These are phyloP conservation scores for Austropuccinia psidii DNA, from an alignment of 1,284 basidiomycete species.

Conservation along the genomic window DNA sequence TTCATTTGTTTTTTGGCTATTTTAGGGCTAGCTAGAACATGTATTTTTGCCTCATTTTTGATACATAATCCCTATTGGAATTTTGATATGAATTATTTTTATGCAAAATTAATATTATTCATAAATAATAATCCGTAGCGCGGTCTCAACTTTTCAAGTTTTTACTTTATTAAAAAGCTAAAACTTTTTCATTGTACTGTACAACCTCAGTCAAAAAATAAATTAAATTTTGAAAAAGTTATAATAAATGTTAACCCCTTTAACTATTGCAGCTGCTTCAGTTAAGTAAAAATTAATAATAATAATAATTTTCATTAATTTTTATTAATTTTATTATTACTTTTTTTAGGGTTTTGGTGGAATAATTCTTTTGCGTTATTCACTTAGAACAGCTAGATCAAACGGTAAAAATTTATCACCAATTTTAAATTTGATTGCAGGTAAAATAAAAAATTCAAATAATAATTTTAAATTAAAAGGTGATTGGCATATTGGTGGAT, in stretches of 20 bases:
- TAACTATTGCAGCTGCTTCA: conserved; percentile 33
- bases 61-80: no score
- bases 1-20: no score
- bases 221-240: no score
- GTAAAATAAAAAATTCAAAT: conserved; percentile 6
- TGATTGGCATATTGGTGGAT: conserved; percentile 27
- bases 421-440: conserved; percentile 28
- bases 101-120: no score
- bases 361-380: conserved; percentile 27
- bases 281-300: conserved; percentile 2
- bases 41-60: no score
- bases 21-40: no score
- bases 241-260: conserved; percentile 36
- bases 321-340: not conserved
- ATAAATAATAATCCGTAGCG: no score
- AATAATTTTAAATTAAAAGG: conserved; percentile 17
- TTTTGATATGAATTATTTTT: no score
- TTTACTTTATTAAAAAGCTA: no score
- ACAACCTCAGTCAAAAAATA: no score
- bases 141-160: no score
- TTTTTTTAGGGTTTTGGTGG: conserved; percentile 26
- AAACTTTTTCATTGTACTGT: no score
- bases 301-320: not conserved
- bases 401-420: conserved; percentile 33
- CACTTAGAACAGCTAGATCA: conserved; percentile 24